phyloP scores from a whole-genome alignment of 306 rosid species.

The Heteromeles arbutifolia region DNA sequence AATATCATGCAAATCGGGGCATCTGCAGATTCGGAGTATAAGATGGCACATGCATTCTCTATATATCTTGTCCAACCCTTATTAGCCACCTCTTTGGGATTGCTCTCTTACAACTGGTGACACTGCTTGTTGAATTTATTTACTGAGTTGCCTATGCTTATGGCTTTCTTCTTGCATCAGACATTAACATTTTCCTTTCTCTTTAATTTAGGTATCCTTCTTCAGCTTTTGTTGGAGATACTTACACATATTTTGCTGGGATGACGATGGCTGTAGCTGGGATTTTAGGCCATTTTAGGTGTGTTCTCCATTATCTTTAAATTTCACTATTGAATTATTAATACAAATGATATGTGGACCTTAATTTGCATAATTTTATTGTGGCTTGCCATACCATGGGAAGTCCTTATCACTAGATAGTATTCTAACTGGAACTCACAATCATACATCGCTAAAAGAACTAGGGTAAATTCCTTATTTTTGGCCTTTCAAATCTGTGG shows the following conservation, averaged over 20 bases:
- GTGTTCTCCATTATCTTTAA: background rate
- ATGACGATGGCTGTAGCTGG: slow-evolving; percentile 98
- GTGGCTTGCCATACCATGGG: background rate
- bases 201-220: slow-evolving; percentile 80
- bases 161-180: slow-evolving; percentile 7
- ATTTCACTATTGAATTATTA: background rate
- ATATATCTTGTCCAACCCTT: slow-evolving; percentile 72
- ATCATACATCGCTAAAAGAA: background rate
- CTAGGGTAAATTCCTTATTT: background rate
- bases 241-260: slow-evolving; percentile 95
- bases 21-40: slow-evolving; percentile 57
- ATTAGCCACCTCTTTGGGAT: slow-evolving; percentile 68
- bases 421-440: background rate
- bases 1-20: slow-evolving; percentile 86
- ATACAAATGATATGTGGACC: background rate
- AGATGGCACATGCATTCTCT: slow-evolving; percentile 88
- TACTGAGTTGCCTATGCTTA: background rate
- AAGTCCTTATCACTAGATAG: background rate
- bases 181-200: slow-evolving; percentile 15
- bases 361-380: background rate
- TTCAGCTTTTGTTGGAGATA: slow-evolving; percentile 92
- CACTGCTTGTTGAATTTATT: slow-evolving; percentile 2
- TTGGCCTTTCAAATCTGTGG: background rate
- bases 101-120: slow-evolving; percentile 74
- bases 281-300: slow-evolving; percentile 96